These are phyloP conservation scores for Paramecium octaurelia DNA, from an alignment of 73 alveolate genomes.

Conservation along the genomic window DNA sequence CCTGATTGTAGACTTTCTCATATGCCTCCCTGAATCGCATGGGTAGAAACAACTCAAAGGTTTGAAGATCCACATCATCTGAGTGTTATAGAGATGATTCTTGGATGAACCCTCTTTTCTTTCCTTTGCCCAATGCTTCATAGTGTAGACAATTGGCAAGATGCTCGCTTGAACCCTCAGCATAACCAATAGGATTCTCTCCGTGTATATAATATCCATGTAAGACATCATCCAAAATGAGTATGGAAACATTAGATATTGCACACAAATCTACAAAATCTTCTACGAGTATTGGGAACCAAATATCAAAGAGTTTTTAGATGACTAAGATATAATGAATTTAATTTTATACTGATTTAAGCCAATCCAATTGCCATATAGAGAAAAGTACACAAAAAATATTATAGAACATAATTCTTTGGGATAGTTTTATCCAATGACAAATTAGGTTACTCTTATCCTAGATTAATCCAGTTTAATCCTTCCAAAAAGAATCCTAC, in stretches of 20 bases:
- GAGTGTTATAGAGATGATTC: neutral
- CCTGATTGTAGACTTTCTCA: conserved; percentile 58
- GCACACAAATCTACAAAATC: conserved; percentile 95
- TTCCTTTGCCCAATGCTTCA: conserved; percentile 85
- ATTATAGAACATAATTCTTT: conserved; percentile 71
- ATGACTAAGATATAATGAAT: conserved; percentile 10
- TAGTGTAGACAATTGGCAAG: conserved; percentile 79
- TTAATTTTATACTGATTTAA: conserved; percentile 58
- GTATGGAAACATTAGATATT: conserved; percentile 85
- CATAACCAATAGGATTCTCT: conserved; percentile 86
- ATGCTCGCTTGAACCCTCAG: conserved; percentile 85
- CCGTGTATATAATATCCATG: conserved; percentile 99
- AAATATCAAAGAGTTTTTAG: conserved; percentile 70
- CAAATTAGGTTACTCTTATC: conserved; percentile 68
- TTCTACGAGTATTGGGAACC: conserved; percentile 79
- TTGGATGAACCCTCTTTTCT: conserved; percentile 77
- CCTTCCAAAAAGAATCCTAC: conserved; percentile 73
- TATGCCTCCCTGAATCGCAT: conserved; percentile 70
- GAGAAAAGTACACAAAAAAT: conserved; percentile 76
- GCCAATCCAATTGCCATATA: conserved; percentile 76
- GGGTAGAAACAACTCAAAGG: conserved; percentile 89
- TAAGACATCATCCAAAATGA: conserved; percentile 87
- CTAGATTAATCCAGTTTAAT: conserved; percentile 64
- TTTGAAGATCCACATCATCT: conserved; percentile 78
- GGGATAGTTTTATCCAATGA: conserved; percentile 50